A percentile compares a stretch with the other conserved stretches of the same genome.
These are phyloP conservation scores for Setaria viridis DNA, from an alignment of 202 grass and related monocot genomes.

Conservation along the genomic window DNA sequence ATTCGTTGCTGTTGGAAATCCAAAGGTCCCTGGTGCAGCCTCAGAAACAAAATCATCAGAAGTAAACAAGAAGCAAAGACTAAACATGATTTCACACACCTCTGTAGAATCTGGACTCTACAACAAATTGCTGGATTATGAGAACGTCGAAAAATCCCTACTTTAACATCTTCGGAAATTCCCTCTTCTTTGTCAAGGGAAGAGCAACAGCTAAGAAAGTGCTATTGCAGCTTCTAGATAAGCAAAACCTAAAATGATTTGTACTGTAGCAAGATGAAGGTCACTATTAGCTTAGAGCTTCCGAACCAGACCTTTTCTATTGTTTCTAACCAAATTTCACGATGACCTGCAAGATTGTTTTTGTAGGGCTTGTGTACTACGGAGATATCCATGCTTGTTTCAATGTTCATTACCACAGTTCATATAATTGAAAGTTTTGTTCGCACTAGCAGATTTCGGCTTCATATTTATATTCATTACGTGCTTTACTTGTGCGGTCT, in stretches of 20 bases:
- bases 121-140: conserved; percentile 48
- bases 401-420: background rate
- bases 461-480: conserved; percentile 17
- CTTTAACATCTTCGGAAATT: conserved; percentile 38
- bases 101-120: conserved; percentile 42
- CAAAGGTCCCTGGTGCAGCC: conserved; percentile 18
- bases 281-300: background rate
- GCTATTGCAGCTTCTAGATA: conserved; percentile 7
- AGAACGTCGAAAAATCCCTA: conserved; percentile 39
- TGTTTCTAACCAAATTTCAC: background rate
- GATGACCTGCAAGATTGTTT: background rate
- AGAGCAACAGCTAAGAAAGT: background rate
- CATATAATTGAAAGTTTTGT: conserved; percentile 12
- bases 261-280: background rate
- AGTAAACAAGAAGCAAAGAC: conserved; percentile 64
- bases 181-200: background rate
- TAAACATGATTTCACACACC: conserved; percentile 40
- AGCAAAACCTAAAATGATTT: background rate
- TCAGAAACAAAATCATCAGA: conserved; percentile 34
- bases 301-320: background rate
- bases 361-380: conserved; percentile 6
- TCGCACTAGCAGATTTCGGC: background rate
- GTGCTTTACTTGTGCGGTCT: background rate
- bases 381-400: background rate
- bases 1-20: conserved; percentile 72